Percentiles rank a stretch among this genome's conserved stretches.
Evolutionary conservation across 2,329 filamentous ascomycete genomes (phyloP).

Genomic region (Leptodontidium sp.): DNA sequence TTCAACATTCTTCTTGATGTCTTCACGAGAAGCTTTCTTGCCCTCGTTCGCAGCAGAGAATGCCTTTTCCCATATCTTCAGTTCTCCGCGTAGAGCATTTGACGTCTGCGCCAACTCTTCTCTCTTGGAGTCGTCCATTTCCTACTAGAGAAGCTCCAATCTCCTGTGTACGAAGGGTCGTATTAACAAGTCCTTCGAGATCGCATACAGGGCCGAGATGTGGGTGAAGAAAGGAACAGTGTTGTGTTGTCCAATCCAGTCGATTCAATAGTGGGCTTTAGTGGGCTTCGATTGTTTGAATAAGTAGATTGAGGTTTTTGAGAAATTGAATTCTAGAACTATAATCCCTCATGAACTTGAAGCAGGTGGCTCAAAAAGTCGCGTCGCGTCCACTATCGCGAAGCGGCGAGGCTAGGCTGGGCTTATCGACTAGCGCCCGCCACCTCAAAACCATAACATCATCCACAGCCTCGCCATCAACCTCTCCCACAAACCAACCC

Average conservation of each 20-base stretch:
- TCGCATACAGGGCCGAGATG: not conserved
- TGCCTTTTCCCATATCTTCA: conserved; percentile 78
- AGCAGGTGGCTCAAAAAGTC: not conserved
- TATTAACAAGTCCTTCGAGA: not conserved
- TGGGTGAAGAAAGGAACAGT: not conserved
- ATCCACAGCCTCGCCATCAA: not conserved
- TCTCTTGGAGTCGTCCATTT: conserved; percentile 40
- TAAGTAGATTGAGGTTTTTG: not conserved
- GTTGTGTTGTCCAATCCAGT: no score
- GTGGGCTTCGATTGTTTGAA: not conserved
- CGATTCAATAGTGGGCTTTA: not conserved
- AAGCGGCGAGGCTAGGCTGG: not conserved
- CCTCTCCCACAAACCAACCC: not conserved
- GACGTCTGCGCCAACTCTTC: conserved; percentile 46
- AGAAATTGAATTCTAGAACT: not conserved
- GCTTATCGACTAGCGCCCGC: conserved; percentile 14
- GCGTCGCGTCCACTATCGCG: conserved; percentile 15
- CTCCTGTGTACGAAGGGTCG: not conserved
- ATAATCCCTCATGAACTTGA: not conserved
- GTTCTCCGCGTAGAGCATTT: conserved; percentile 67
- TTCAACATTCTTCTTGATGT: conserved; percentile 76
- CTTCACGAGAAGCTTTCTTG: conserved; percentile 74
- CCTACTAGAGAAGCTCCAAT: not conserved
- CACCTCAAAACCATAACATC: conserved; percentile 3
- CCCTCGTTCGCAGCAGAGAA: conserved; percentile 71